These are phyloP conservation scores for Penicillium crustosum DNA, from an alignment of 2,329 filamentous ascomycete species.

Conservation along the genomic window DNA sequence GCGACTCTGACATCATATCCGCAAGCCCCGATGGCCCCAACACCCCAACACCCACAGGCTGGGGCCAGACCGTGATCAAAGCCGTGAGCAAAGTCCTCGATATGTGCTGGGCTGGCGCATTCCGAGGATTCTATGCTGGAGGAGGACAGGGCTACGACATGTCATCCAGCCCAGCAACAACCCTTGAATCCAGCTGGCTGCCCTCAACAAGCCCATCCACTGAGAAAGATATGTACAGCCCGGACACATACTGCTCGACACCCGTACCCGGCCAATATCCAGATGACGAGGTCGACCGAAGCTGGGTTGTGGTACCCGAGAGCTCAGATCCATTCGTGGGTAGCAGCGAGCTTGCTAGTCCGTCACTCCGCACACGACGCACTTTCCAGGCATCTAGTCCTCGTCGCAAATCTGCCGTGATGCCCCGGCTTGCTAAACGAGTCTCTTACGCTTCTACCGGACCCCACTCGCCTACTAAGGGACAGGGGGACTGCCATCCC, in stretches of 20 bases:
- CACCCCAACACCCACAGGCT: constrained; percentile 30
- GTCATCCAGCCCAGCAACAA: constrained; percentile 29
- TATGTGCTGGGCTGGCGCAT: constrained; percentile 71
- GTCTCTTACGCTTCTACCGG: constrained; percentile 19
- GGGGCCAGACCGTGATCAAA: constrained; percentile 45
- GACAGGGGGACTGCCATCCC: constrained; percentile 24
- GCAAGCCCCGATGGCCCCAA: constrained; percentile 17
- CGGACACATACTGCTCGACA: constrained; percentile 33
- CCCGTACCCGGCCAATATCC: constrained; percentile 58
- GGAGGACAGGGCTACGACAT: constrained; percentile 72
- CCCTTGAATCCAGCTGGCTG: constrained; percentile 32
- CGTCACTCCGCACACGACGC: constrained; percentile 21
- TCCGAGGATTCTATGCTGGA: constrained; percentile 83
- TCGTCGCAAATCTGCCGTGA: constrained; percentile 28
- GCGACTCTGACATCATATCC: constrained; percentile 31
- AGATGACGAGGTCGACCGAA: constrained; percentile 57
- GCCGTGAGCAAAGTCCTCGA: constrained; percentile 71
- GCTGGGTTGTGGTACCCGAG: constrained; percentile 67
- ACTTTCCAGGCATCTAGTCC: constrained; percentile 23
- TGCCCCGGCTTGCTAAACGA: constrained; percentile 29
- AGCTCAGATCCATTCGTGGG: constrained; percentile 18
- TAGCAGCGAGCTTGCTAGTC: constrained; percentile 14
- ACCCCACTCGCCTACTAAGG: constrained; percentile 27
- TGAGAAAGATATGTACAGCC: constrained; percentile 29
- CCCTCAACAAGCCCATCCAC: constrained; percentile 21